A percentile compares a stretch with the other conserved stretches of the same genome.
phyloP scores from a whole-genome alignment of 257 asterid genomes.

The Nicotiana noctiflora region DNA sequence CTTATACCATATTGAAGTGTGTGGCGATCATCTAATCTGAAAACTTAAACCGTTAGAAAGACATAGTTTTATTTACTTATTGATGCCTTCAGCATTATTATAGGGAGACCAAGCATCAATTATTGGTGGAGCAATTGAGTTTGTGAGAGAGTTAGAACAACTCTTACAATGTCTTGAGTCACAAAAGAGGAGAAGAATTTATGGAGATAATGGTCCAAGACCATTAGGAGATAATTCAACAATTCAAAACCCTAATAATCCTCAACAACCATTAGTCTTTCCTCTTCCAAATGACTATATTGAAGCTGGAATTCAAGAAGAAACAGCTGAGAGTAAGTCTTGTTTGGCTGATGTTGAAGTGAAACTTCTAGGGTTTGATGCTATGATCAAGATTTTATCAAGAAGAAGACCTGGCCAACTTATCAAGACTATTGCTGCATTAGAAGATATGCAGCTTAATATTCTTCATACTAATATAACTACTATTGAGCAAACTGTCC shows the following conservation, averaged over 20 bases:
- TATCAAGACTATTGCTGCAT: slow-evolving; percentile 66
- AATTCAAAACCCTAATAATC: slow-evolving; percentile 13
- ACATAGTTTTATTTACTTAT: background rate
- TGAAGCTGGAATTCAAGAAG: slow-evolving; percentile 49
- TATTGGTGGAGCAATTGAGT: slow-evolving; percentile 94
- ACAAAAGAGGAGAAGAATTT: slow-evolving; percentile 76
- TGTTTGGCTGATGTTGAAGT: slow-evolving; percentile 86
- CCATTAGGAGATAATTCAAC: slow-evolving; percentile 32
- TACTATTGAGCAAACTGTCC: slow-evolving; percentile 91
- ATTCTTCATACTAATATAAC: slow-evolving; percentile 88
- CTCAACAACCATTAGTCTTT: slow-evolving; percentile 33
- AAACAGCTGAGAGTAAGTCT: slow-evolving; percentile 78
- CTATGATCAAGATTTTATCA: slow-evolving; percentile 68
- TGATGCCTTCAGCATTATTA: background rate
- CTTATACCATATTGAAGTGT: background rate
- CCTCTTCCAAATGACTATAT: slow-evolving; percentile 31
- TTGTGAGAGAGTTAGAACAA: slow-evolving; percentile 86
- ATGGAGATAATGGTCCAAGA: slow-evolving; percentile 43
- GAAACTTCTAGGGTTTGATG: slow-evolving; percentile 80
- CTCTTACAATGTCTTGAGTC: slow-evolving; percentile 95
- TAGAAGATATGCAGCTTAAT: slow-evolving; percentile 82
- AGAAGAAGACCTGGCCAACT: slow-evolving; percentile 78
- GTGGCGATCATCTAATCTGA: background rate
- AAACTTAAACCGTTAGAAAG: background rate
- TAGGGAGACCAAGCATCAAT: slow-evolving; percentile 99